Evolutionary conservation across 495 filamentous ascomycete genomes (phyloP).

Genomic region (Penicillium simplicissimum): DNA sequence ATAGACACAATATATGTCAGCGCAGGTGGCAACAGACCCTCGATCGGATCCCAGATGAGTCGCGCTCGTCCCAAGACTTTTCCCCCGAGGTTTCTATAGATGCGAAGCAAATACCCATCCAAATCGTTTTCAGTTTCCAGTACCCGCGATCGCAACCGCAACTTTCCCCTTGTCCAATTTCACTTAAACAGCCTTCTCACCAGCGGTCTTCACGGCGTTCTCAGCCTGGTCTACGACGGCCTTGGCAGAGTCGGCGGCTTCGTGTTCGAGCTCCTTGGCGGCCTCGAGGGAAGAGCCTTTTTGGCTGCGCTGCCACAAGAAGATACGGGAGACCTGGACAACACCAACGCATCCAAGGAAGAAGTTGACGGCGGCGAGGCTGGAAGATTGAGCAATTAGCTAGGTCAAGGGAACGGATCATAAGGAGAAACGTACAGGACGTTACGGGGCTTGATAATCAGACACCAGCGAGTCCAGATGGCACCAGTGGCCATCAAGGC

Average conservation of each 20-base stretch:
- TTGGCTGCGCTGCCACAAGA: constrained; percentile 63
- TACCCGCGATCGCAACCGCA: neutral
- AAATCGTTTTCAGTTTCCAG: constrained; percentile 13
- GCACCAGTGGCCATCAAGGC: constrained; percentile 85
- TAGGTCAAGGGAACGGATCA: neutral
- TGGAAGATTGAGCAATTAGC: constrained; percentile 28
- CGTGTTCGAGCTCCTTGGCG: constrained; percentile 50
- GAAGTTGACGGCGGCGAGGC: constrained; percentile 95
- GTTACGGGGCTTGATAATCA: constrained; percentile 94
- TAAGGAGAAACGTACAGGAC: constrained; percentile 60
- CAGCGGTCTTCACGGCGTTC: constrained; percentile 29
- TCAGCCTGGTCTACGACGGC: constrained; percentile 28
- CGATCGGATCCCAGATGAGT: constrained; percentile 2
- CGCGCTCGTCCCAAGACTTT: neutral
- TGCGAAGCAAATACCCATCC: constrained; percentile 9
- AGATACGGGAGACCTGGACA: constrained; percentile 77
- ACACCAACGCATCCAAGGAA: constrained; percentile 88
- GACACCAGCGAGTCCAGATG: constrained; percentile 99
- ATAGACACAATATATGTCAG: constrained; percentile 9
- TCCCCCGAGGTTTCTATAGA: constrained; percentile 12
- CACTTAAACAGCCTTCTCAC: constrained; percentile 31
- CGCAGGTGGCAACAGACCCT: neutral
- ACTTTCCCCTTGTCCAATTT: neutral
- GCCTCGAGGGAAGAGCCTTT: constrained; percentile 46
- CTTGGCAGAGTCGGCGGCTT: constrained; percentile 47